Evolutionary conservation across 495 filamentous ascomycete genomes (phyloP), one percentile per base, ranked within the genome.

Genomic region (Lophiostoma macrostomum): DNA sequence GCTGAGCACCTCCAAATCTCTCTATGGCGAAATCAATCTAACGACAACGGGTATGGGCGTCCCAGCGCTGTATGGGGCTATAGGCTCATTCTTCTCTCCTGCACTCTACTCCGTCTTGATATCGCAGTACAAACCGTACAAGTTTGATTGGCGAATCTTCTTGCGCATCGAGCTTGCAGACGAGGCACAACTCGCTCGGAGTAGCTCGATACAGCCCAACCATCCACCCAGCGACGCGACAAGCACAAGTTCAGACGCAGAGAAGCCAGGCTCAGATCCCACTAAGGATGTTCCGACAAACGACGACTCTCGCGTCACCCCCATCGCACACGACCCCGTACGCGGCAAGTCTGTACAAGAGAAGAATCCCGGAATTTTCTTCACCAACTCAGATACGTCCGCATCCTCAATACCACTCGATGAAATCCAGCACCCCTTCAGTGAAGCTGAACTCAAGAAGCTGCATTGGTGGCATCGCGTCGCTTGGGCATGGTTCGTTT

Each of bases 31-130:
- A 18, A 73, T 96, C 16, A 82, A 76, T 36, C 88, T 96, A 34
- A 69, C 64, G 2, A 87, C 81, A 43, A 91, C 88, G 1, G 88
- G 88, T 27, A 77, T 78, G 14, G 90, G 90, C 67, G 84, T 87
- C 63, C 88, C 88, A 34, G 91, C 91, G 87, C 73, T 95, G 34
- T 88, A 87, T 4, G 91, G 91, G 13, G 93, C 93, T 65, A 74
- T 83, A 14, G 81, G 83, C 8, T 87, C 88, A 0, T 76, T 96
- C 0, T 78, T 95, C 10, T 85, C 85, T 16, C 91, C 89, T 0
- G 50, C 86, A 1, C 10, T 50, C 61, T 93, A 41, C 85, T 93
- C 65, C 77, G 90, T 32, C 88, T 88, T 0, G 53, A 91, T 48
- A 70, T 96, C 23, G 91, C 88, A 76, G 83, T 53, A 70, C 78